Conservation (phyloP, 1,284 basidiomycete genomes). For the Irpex sp. region DNA sequence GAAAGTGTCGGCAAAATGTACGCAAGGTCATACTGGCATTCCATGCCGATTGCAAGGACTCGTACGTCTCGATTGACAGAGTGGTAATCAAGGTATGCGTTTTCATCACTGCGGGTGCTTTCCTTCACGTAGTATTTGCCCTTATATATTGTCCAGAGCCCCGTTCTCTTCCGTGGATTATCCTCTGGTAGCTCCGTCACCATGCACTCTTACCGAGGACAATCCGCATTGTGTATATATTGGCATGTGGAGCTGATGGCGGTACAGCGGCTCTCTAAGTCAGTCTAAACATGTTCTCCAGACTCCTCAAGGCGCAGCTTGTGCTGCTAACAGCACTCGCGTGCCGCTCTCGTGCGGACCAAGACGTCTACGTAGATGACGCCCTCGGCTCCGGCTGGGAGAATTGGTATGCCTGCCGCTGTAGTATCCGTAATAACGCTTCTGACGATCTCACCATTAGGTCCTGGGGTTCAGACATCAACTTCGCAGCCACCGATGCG, state of each 20-base stretch:
- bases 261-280: not conserved
- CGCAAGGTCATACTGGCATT: not conserved
- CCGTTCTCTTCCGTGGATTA: not conserved
- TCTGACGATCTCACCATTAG: not conserved
- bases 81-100: not conserved
- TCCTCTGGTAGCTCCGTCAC: not conserved
- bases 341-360: not conserved
- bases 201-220: not conserved
- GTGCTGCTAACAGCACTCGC: not conserved
- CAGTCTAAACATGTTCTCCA: not conserved
- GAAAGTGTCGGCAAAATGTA: not conserved
- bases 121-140: not conserved
- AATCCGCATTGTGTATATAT: not conserved
- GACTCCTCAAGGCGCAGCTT: not conserved
- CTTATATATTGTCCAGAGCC: not conserved
- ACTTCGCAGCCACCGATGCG: not conserved
- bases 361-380: not conserved
- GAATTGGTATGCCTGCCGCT: not conserved
- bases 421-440: not conserved
- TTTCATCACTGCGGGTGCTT: not conserved
- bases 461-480: not conserved
- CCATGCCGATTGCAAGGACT: not conserved
- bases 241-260: not conserved
- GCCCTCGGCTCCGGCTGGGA: not conserved
- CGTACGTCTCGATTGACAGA: not conserved